Evolutionary conservation across 768 basidiomycete species (phyloP), one percentile per base, ranked within the genome.

Genomic region (Leccinellum albellum): DNA sequence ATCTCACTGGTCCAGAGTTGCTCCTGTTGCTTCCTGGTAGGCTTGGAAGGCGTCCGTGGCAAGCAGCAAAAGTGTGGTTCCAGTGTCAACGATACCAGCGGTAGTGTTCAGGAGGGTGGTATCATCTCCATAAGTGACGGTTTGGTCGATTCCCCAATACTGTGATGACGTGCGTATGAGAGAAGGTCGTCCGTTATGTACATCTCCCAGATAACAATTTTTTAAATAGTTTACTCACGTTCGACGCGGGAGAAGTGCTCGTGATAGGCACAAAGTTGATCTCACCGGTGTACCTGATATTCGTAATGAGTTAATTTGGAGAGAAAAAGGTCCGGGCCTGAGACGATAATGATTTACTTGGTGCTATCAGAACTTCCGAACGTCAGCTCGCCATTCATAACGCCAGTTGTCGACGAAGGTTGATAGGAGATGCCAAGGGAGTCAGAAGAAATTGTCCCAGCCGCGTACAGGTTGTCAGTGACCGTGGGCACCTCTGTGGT

Each of bases 41-140:
- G 70, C 72, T 50, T 79, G 66, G 75, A 84, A 87, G 6, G 82
- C 82, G 56, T 84, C 82, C 48, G 81, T 81, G 10, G 84, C 82
- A 53, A 86, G 66, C 52, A 85, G 72, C 8, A 85, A 65, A 33
- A 84, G 71, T 13, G 84, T 82, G 32, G 83, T 82, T 47, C 81
- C 78, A 26, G 64, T 82, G 1, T 42, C 82, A 31, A 82, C 77
- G 59, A 82, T 81, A 15, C 82, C 82, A 2, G 79, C 65, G 42
- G 75, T 74, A 32, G 54, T 60, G 23, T 64, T 42, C 26, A 77
- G 61, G 24, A 82, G 68, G 28, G 67, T 64, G 3, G 72, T 71
- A 8, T 44, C 51, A 14, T 59, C 48, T 26, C 74, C 76, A 50
- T 78, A 80, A 23, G 71, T 69, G 42, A 80, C 62, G 2, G 63